phyloP scores from a whole-genome alignment of 2,329 filamentous ascomycete genomes.

The Hirsutella thompsonii region DNA sequence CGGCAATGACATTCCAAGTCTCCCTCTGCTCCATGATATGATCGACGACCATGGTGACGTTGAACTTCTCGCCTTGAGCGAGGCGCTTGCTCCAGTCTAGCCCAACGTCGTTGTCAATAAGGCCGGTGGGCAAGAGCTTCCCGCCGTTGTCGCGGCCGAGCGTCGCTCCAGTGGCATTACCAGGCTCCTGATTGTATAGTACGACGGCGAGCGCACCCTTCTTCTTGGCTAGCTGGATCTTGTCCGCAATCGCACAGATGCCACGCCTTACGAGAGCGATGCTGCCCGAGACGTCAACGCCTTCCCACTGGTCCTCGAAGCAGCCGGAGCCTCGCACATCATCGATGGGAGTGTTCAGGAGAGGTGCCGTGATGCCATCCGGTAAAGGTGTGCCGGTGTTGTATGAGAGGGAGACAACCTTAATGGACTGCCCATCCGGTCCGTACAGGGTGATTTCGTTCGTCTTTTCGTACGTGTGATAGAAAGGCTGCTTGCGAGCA shows the following conservation, averaged over 20 bases:
- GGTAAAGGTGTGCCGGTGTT: slow-evolving; percentile 28
- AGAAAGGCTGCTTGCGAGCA: slow-evolving; percentile 27
- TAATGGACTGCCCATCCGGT: slow-evolving; percentile 29
- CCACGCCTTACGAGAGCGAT: slow-evolving; percentile 32
- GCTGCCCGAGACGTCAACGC: slow-evolving; percentile 26
- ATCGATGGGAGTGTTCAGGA: slow-evolving; percentile 22
- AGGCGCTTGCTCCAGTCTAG: slow-evolving; percentile 17
- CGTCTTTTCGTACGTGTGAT: slow-evolving; percentile 30
- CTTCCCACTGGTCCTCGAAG: slow-evolving; percentile 26
- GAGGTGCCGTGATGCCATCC: slow-evolving; percentile 17
- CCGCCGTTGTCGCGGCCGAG: slow-evolving; percentile 27
- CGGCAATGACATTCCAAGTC: slow-evolving; percentile 25
- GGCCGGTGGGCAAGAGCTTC: slow-evolving; percentile 17
- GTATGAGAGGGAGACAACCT: slow-evolving; percentile 30
- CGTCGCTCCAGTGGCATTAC: slow-evolving; percentile 34
- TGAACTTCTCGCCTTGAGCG: slow-evolving; percentile 14
- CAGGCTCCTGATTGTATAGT: slow-evolving; percentile 46
- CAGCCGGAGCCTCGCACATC: slow-evolving; percentile 23
- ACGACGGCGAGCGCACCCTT: slow-evolving; percentile 31
- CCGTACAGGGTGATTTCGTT: slow-evolving; percentile 28
- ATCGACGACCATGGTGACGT: slow-evolving; percentile 18
- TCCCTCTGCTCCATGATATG: slow-evolving; percentile 17
- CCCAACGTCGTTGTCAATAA: slow-evolving; percentile 18
- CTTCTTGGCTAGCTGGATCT: slow-evolving; percentile 26
- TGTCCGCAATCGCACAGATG: slow-evolving; percentile 25